These are phyloP conservation scores for Aureobasidium sp. DNA, from an alignment of 2,329 filamentous ascomycete species.

Conservation along the genomic window DNA sequence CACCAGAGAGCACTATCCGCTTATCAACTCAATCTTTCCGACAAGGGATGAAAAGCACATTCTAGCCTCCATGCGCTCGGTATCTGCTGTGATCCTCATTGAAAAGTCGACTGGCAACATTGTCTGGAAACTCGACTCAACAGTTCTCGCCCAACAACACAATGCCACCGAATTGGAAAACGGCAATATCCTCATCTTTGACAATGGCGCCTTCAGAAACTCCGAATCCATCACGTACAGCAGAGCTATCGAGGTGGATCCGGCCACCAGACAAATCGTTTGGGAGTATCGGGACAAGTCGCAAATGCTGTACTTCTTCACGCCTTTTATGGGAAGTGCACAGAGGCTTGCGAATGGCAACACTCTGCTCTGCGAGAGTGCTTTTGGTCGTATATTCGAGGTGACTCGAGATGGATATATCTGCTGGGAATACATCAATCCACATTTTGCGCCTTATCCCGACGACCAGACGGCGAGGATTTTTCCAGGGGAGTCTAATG, in stretches of 20 bases:
- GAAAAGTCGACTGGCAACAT: slow-evolving; percentile 35
- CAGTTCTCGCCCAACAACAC: slow-evolving; percentile 40
- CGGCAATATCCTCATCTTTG: slow-evolving; percentile 41
- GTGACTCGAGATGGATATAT: slow-evolving; percentile 37
- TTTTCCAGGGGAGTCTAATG: slow-evolving; percentile 38
- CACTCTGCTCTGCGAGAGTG: slow-evolving; percentile 39
- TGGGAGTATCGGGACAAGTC: slow-evolving; percentile 41
- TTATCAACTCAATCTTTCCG: slow-evolving; percentile 40
- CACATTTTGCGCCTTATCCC: slow-evolving; percentile 37
- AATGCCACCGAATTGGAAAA: slow-evolving; percentile 37
- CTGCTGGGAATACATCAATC: slow-evolving; percentile 41
- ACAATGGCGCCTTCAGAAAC: slow-evolving; percentile 40
- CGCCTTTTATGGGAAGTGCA: slow-evolving; percentile 43
- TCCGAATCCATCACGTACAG: slow-evolving; percentile 37
- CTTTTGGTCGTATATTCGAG: slow-evolving; percentile 40
- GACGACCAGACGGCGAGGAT: slow-evolving; percentile 33
- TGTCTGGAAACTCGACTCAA: slow-evolving; percentile 37
- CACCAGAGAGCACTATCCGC: slow-evolving; percentile 38
- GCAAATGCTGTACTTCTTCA: slow-evolving; percentile 36
- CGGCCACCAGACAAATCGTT: slow-evolving; percentile 34
- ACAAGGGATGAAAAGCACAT: slow-evolving; percentile 35
- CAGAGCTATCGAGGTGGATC: slow-evolving; percentile 37
- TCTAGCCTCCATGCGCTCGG: slow-evolving; percentile 38
- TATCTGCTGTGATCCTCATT: slow-evolving; percentile 40
- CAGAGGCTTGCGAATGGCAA: slow-evolving; percentile 38